Evolutionary conservation across 306 rosid genomes (phyloP).

Genomic region (Gastrolobium bilobum): DNA sequence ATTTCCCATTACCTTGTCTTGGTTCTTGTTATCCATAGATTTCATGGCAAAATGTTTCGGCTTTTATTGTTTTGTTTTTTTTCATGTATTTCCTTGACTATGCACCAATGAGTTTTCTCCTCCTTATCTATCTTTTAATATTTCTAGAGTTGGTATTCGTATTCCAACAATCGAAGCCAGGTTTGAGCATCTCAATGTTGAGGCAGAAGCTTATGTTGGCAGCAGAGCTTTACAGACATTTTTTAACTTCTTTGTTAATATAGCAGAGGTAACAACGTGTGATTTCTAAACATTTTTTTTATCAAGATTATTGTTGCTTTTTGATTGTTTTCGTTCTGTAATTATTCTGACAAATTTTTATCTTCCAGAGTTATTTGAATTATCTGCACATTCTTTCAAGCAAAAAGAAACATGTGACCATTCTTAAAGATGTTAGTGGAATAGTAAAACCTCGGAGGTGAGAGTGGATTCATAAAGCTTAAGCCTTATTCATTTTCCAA

Average conservation of each 20-base stretch:
- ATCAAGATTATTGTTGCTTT: neutral
- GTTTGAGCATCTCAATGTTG: constrained; percentile 63
- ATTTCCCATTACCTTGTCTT: neutral
- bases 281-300: neutral
- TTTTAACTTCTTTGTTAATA: constrained; percentile 41
- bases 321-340: neutral
- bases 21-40: neutral
- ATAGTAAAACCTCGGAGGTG: constrained; percentile 74
- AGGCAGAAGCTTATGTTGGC: constrained; percentile 59
- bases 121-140: neutral
- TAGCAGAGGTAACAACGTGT: constrained; percentile 47
- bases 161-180: constrained; percentile 72
- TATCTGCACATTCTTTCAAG: constrained; percentile 50
- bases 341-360: constrained; percentile 5
- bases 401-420: constrained; percentile 52
- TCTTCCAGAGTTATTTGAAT: constrained; percentile 46
- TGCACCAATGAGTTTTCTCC: neutral
- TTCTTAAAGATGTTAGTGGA: constrained; percentile 75
- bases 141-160: constrained; percentile 66
- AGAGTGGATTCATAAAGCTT: neutral
- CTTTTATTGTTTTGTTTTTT: constrained; percentile 30
- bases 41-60: neutral
- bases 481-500: neutral
- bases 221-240: constrained; percentile 58
- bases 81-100: neutral